Percentiles rank a stretch among this genome's conserved stretches.
Evolutionary conservation across 2,329 filamentous ascomycete genomes (phyloP).

Genomic region (Pseudodiploospora longispora): DNA sequence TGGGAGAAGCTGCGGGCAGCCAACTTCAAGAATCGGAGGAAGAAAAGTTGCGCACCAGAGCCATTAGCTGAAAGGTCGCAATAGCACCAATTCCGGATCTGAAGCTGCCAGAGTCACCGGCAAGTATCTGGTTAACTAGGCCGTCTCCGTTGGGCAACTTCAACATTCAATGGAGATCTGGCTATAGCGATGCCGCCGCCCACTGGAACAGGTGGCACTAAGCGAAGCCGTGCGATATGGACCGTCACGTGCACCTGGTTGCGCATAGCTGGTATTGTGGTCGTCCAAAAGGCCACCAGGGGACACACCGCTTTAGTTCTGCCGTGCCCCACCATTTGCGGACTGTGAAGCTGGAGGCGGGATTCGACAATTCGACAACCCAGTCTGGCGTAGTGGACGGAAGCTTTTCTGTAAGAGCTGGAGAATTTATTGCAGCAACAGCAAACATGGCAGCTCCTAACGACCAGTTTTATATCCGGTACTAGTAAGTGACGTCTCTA

Average conservation of each 20-base stretch:
- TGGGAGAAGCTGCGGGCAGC: conserved; percentile 11
- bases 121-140: conserved; percentile 14
- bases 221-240: conserved; percentile 15
- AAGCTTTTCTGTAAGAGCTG: no score
- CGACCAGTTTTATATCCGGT: conserved; percentile 91
- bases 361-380: no score
- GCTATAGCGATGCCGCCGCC: conserved; percentile 21
- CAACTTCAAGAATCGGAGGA: conserved; percentile 16
- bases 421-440: neutral
- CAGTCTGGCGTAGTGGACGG: no score
- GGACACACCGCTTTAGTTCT: conserved; percentile 7
- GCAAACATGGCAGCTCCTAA: conserved; percentile 55
- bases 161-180: conserved; percentile 24
- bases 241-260: conserved; percentile 22
- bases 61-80: conserved; percentile 20
- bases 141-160: conserved; percentile 21
- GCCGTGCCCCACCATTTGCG: conserved; percentile 13
- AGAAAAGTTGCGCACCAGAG: conserved; percentile 17
- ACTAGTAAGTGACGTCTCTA: conserved; percentile 64
- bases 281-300: neutral
- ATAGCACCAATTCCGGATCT: conserved; percentile 20
- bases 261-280: no score
- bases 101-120: conserved; percentile 20
- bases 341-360: conserved; percentile 2
- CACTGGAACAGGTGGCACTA: conserved; percentile 33